Base-by-base conservation (phyloP, 2,329 filamentous ascomycete genomes). In the Boeremia lycopersici region DNA sequence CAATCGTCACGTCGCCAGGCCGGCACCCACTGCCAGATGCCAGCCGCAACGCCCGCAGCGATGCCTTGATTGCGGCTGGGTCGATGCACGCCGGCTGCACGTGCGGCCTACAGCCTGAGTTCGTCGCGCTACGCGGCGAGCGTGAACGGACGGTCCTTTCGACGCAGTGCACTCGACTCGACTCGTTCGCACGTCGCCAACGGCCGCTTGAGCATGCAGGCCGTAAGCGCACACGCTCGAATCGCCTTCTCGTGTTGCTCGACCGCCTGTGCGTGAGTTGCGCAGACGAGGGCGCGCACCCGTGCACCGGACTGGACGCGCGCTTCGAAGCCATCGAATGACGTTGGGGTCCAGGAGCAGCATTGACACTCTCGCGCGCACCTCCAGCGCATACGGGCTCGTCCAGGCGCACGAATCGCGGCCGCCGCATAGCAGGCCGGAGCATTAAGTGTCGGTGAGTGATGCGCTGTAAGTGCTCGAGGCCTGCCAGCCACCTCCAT, bases 281-380 rank as follows among this genome's bases (percentile, higher is more conserved):
- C 58, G 36, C 45, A 36, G 52, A 33, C 41, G 50, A 50, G 42
- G 53, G 54, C 51, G 54, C 56, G 59, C 54, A 50, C 53, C 61
- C 52, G 59, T 52, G 58, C 59, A 54, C 56, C 52, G 44, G 59
- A 49, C 59, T 60, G 56, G 58, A 48, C 38, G 52, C 38, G 48
- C 51, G 54, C 56, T 53, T 46, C 48, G 48, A 48, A 54, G 43
- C 51, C 48, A 47, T 42, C 52, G 57, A 30, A 56, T 62, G 61
- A 62, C 59, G 53, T 60, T 60, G 56, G 46, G 29, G 49, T 46
- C 39, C 46, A 35, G 17, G 29, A 38, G 49, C 57, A 49, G 59
- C 59, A 59, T 47, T 52, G 62, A 51, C 41, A 47, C 48, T 57
- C 54, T 54, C 49, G 45, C 47, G 39, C 61, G 48, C 56, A 50